Evolutionary conservation across 225 moss, liverwort and hornwort species (phyloP).

Genomic region (Rhytidiadelphus loreus): DNA sequence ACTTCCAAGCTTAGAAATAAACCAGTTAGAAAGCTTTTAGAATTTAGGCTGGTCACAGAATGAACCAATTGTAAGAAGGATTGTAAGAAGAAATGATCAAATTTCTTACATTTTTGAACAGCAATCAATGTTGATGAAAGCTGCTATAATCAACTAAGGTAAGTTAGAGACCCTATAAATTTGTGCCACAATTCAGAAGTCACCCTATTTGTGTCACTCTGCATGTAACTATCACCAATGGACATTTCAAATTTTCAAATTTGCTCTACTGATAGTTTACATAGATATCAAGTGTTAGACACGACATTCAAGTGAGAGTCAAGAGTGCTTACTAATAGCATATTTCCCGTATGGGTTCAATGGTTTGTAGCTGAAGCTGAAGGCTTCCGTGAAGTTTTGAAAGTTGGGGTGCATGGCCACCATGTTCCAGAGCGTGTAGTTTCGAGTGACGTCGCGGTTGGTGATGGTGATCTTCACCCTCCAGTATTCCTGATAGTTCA

Average conservation of each 20-base stretch:
- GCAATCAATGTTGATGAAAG: neutral
- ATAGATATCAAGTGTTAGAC: neutral
- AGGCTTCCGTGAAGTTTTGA: constrained; percentile 45
- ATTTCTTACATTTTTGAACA: neutral
- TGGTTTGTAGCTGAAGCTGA: constrained; percentile 55
- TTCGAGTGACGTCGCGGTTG: constrained; percentile 41
- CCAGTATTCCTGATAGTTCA: constrained; percentile 59
- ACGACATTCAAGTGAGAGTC: neutral
- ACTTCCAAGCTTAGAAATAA: neutral
- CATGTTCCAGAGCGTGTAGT: constrained; percentile 54
- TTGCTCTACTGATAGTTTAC: too few relatives aligned
- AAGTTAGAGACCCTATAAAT: neutral
- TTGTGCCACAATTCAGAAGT: neutral
- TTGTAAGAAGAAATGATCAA: neutral
- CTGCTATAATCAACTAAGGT: neutral
- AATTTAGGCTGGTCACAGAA: too few relatives aligned
- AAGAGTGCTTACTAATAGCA: constrained; percentile 15
- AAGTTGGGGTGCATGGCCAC: constrained; percentile 51
- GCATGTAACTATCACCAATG: neutral
- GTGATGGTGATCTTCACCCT: constrained; percentile 60
- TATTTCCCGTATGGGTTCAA: constrained; percentile 16
- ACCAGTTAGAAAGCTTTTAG: too few relatives aligned
- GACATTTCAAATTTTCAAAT: neutral
- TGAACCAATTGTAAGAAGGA: too few relatives aligned
- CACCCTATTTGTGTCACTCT: neutral